A percentile compares a stretch with the other conserved stretches of the same genome.
Evolutionary conservation across 2,329 filamentous ascomycete species (phyloP).

Genomic region (Tympanopsis confertula): DNA sequence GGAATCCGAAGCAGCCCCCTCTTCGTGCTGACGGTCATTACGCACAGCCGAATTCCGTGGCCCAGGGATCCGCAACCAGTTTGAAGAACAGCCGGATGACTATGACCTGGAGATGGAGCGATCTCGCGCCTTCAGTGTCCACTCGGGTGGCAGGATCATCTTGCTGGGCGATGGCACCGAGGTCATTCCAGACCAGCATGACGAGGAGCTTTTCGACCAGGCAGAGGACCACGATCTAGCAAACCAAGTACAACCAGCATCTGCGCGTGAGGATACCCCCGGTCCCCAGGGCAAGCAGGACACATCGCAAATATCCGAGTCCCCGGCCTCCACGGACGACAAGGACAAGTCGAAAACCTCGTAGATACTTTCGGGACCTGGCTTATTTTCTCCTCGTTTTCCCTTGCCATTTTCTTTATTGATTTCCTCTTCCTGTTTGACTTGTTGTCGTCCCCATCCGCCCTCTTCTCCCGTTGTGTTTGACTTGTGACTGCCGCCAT

Average conservation of each 20-base stretch:
- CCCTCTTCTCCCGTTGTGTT: no score
- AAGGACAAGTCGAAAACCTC: neutral
- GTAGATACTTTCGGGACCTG: neutral
- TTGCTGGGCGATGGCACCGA: constrained; percentile 91
- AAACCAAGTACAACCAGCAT: constrained; percentile 55
- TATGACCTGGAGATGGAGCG: constrained; percentile 65
- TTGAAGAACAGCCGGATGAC: constrained; percentile 67
- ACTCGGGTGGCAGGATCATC: constrained; percentile 54
- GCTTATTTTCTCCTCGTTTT: neutral
- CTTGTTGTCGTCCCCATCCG: no score
- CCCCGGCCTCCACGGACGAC: neutral
- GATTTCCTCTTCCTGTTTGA: no score
- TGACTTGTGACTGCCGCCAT: no score
- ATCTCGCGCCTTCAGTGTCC: neutral
- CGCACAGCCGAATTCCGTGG: constrained; percentile 70
- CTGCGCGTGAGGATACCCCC: neutral
- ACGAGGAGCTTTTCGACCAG: constrained; percentile 89
- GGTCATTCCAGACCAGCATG: constrained; percentile 76
- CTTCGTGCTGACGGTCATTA: constrained; percentile 3
- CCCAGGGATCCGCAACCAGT: constrained; percentile 70
- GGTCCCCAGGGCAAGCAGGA: neutral
- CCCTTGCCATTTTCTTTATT: neutral
- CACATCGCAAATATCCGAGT: neutral
- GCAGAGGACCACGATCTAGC: constrained; percentile 71
- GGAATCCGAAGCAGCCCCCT: neutral